These are phyloP conservation scores for Fragaria vesca DNA, from an alignment of 306 rosid genomes.

Conservation along the genomic window DNA sequence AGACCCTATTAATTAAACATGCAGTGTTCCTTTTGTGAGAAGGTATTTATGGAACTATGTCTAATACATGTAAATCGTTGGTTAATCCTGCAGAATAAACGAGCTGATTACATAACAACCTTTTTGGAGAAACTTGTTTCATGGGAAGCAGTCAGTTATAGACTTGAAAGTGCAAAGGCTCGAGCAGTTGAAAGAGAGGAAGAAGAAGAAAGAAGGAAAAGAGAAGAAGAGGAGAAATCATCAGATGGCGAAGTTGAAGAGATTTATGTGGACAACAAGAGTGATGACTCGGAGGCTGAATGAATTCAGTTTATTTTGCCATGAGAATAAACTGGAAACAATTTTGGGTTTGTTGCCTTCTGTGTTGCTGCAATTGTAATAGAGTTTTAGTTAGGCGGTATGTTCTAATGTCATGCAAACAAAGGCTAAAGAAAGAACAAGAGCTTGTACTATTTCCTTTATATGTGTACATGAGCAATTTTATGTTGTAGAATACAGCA, in stretches of 20 bases:
- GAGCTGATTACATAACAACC: constrained; percentile 62
- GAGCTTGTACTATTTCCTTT: background rate
- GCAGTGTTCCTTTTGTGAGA: background rate
- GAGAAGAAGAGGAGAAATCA: constrained; percentile 33
- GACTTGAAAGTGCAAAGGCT: constrained; percentile 76
- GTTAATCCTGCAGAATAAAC: constrained; percentile 49
- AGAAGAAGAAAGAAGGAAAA: constrained; percentile 41
- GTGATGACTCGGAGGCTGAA: constrained; percentile 37
- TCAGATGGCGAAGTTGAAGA: constrained; percentile 28
- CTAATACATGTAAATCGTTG: constrained; percentile 13
- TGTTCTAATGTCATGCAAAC: background rate
- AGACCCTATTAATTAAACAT: constrained; percentile 31
- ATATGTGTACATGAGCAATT: background rate
- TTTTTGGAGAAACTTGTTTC: constrained; percentile 79
- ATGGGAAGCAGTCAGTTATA: constrained; percentile 72
- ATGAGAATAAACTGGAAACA: background rate
- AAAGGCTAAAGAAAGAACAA: background rate
- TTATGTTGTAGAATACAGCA: background rate
- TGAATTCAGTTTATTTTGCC: constrained; percentile 14
- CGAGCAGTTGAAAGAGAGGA: constrained; percentile 46
- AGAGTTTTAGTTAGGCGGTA: constrained; percentile 8
- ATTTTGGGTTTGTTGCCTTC: constrained; percentile 7
- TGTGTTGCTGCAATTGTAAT: background rate
- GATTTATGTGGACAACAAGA: constrained; percentile 37
- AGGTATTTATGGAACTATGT: constrained; percentile 1